Conservation (phyloP, 441 rosid species). For the Croton laevigatus region DNA sequence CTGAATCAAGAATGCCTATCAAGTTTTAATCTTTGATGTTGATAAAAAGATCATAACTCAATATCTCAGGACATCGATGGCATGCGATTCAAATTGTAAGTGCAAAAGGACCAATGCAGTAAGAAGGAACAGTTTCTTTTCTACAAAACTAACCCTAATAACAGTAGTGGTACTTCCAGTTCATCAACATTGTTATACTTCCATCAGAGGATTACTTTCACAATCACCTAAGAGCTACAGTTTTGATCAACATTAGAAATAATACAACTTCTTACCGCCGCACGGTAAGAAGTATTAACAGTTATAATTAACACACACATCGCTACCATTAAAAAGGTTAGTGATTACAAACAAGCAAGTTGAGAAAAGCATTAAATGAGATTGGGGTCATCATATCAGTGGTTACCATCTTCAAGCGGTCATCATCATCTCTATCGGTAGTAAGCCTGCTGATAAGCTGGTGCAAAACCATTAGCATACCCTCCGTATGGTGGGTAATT, state of each 20-base stretch:
- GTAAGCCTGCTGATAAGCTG: conserved; percentile 95
- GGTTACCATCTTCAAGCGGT: conserved; percentile 65
- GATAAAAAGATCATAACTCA: neutral
- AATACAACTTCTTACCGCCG: conserved; percentile 41
- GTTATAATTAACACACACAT: conserved; percentile 62
- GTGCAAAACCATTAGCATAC: conserved; percentile 69
- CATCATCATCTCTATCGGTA: conserved; percentile 80
- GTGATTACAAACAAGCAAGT: conserved; percentile 68
- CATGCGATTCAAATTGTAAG: neutral
- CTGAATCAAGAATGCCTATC: conserved; percentile 18
- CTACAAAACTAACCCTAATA: conserved; percentile 33
- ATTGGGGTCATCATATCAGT: conserved; percentile 74
- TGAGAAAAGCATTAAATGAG: conserved; percentile 43
- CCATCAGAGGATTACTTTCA: conserved; percentile 44
- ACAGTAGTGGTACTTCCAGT: conserved; percentile 25
- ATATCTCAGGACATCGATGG: neutral
- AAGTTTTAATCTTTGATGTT: neutral
- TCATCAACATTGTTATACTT: conserved; percentile 37
- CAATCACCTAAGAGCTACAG: conserved; percentile 56
- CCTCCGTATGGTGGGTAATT: conserved; percentile 70
- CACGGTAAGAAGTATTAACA: conserved; percentile 36
- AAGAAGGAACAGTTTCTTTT: conserved; percentile 15
- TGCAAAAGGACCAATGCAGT: neutral
- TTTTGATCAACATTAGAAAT: conserved; percentile 52
- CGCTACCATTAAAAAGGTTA: conserved; percentile 69